Evolutionary conservation across 164 flowering plant species (phyloP).

Genomic region (Vitis rotundifolia): DNA sequence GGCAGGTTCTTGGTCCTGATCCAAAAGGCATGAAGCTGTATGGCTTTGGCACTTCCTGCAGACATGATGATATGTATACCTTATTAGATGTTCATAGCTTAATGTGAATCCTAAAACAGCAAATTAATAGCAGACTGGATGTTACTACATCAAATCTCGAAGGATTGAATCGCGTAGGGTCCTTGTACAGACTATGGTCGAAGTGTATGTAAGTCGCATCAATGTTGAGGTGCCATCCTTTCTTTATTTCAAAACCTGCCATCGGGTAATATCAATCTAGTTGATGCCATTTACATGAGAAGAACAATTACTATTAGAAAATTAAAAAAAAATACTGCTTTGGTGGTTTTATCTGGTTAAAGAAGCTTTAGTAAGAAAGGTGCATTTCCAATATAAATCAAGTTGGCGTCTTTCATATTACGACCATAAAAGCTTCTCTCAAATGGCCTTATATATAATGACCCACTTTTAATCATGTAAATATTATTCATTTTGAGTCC

Average conservation of each 20-base stretch:
- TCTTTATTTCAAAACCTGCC: constrained; percentile 32
- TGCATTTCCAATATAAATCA: too few relatives aligned
- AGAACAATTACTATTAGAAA: too few relatives aligned
- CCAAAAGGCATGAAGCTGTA: constrained; percentile 50
- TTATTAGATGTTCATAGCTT: background rate
- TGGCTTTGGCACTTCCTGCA: constrained; percentile 45
- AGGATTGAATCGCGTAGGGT: constrained; percentile 33
- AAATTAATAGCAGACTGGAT: too few relatives aligned
- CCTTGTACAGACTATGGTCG: constrained; percentile 27
- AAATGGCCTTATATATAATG: too few relatives aligned
- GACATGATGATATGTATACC: background rate
- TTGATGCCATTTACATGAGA: too few relatives aligned
- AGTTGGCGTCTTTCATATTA: too few relatives aligned
- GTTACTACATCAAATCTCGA: constrained; percentile 35
- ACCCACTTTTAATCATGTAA: rapidly evolving
- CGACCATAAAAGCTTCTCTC: too few relatives aligned
- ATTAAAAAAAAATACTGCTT: too few relatives aligned
- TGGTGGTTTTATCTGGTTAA: too few relatives aligned
- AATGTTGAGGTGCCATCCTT: constrained; percentile 37
- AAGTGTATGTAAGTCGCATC: constrained; percentile 36
- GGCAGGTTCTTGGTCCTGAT: constrained; percentile 49
- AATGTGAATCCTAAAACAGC: background rate
- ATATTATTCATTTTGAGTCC: too few relatives aligned
- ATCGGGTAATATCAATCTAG: too few relatives aligned
- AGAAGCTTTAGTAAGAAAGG: too few relatives aligned